Percentiles rank a stretch among this genome's conserved stretches.
These are phyloP conservation scores for Holtermannia corniformis DNA, from an alignment of 768 basidiomycete genomes.

Conservation along the genomic window DNA sequence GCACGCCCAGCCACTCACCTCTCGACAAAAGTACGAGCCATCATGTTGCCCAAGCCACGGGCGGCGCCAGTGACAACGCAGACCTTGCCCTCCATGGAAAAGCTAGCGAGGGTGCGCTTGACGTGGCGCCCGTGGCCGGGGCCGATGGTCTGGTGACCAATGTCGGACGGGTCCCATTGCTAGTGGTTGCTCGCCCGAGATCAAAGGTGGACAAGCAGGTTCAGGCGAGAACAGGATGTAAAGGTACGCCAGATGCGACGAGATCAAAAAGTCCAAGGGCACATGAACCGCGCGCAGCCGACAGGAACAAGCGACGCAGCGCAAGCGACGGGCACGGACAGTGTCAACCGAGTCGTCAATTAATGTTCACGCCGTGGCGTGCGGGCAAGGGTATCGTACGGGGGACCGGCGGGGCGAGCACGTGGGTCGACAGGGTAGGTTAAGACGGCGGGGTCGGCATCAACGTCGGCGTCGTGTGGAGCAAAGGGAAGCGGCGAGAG, in stretches of 20 bases:
- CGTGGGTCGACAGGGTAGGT: no score
- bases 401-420: no score
- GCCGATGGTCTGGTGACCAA: conserved; percentile 37
- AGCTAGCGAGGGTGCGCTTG: conserved; percentile 54
- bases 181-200: conserved; percentile 8
- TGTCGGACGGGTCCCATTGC: conserved; percentile 11
- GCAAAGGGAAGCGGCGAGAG: no score
- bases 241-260: neutral
- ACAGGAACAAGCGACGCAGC: no score
- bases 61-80: conserved; percentile 91
- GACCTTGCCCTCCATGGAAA: conserved; percentile 66
- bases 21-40: conserved; percentile 80
- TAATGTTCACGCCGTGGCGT: no score
- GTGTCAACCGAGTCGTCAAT: no score
- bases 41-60: conserved; percentile 78
- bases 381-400: no score
- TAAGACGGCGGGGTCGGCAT: no score
- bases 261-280: neutral
- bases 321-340: no score
- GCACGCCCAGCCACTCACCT: conserved; percentile 49
- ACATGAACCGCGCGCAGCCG: no score
- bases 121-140: conserved; percentile 40
- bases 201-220: neutral
- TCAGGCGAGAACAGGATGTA: neutral
- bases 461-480: no score